Base-by-base conservation (phyloP, 192 early-diverging fungal species). In the Coemansia erecta region DNA sequence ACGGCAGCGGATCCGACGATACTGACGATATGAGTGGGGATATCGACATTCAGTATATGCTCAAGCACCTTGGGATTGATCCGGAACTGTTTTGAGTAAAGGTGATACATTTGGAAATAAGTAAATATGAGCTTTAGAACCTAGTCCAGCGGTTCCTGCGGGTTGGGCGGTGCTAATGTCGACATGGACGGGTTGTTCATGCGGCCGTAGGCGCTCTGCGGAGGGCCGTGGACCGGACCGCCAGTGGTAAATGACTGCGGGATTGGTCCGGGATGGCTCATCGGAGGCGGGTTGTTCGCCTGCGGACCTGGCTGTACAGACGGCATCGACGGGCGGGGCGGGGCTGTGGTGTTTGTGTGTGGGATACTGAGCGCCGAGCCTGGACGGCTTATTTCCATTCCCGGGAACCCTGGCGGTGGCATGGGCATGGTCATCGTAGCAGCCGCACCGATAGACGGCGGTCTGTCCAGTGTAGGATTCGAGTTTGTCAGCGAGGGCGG, bases 341-440 rank as follows among this genome's bases (percentile, higher is more conserved):
- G 23, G 15, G 26, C 45, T 3, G 61, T 64, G 35, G 39, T 37
- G 5, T 21, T 56, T 37, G 42, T 51, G 17, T 53, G 22, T 33
- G 24, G 24, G 9, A 53, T 61, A 64, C 73, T 77, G 17, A 70
- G 22, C 14, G 41, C 68, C 23, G 73, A 70, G 39, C 44, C 61
- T 8, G 73, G 66, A 1, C 68, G 59, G 42, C 64, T 70, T 6
- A 48, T 4, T 31, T 65, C 68, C 64, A 77, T 66, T 12, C 73
- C 68, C 11, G 73, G 73, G 68, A 77, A 77, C 21, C 73, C 73
- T 13, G 67, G 60, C 18, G 63, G 61, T 22, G 71, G 64, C 66
- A 74, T 74, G 10, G 70, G 72, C 72, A 75, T 75, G 53, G 56
- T 17, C 67, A 77, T 66, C 11, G 58, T 61, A 12, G 58, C 35